Percentiles rank a stretch among this genome's conserved stretches.
Evolutionary conservation across 345 rosid species (phyloP).

Genomic region (Psidium friedrichsthalianum): DNA sequence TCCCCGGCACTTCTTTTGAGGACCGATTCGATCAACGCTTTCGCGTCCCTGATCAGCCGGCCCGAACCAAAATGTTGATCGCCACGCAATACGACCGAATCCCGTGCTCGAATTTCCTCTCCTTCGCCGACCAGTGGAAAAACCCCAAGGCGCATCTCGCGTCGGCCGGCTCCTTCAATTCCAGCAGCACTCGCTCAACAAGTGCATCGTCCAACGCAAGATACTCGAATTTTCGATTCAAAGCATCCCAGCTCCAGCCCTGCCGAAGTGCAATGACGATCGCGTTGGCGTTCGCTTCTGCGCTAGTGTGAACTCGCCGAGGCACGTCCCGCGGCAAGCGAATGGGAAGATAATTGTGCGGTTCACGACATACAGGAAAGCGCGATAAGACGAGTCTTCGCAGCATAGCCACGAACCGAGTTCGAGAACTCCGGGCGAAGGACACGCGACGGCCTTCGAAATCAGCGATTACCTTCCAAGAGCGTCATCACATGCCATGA

Average conservation of each 20-base stretch:
- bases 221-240: constrained; percentile 26
- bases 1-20: constrained; percentile 13
- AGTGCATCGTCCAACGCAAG: constrained; percentile 25
- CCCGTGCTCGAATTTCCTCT: constrained; percentile 31
- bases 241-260: constrained; percentile 44
- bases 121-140: constrained; percentile 66
- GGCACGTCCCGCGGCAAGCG: background rate
- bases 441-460: background rate
- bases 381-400: background rate
- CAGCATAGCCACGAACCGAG: background rate
- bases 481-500: background rate
- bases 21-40: constrained; percentile 45
- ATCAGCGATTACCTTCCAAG: background rate
- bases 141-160: constrained; percentile 63
- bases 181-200: constrained; percentile 36
- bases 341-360: background rate
- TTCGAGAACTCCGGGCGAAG: background rate
- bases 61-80: constrained; percentile 47
- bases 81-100: constrained; percentile 37
- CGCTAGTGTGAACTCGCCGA: background rate
- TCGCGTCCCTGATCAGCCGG: constrained; percentile 48
- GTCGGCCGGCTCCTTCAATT: constrained; percentile 45
- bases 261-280: constrained; percentile 14
- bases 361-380: background rate
- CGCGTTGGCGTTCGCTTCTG: background rate